These are phyloP conservation scores for Bipolaris victoriae DNA, from an alignment of 2,329 filamentous ascomycete genomes.

Conservation along the genomic window DNA sequence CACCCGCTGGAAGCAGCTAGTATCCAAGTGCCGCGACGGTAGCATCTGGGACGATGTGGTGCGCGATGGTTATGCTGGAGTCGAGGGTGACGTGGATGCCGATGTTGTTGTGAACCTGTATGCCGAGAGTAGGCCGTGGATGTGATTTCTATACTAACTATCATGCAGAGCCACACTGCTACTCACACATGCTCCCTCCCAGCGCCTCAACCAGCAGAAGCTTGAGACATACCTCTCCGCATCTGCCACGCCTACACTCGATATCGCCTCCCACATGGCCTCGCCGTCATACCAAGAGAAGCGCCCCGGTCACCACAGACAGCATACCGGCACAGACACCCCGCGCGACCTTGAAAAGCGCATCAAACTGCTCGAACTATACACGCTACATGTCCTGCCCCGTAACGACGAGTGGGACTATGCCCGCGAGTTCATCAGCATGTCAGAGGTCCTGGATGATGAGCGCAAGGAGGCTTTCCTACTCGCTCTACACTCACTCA, in stretches of 20 bases:
- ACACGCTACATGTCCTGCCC: constrained; percentile 92
- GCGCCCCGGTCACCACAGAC: constrained; percentile 37
- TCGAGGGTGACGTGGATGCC: constrained; percentile 88
- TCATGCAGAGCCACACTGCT: constrained; percentile 77
- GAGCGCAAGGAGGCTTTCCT: constrained; percentile 89
- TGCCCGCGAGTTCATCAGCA: constrained; percentile 84
- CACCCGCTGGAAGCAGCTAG: constrained; percentile 81
- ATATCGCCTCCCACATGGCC: constrained; percentile 70
- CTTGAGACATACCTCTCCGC: constrained; percentile 89
- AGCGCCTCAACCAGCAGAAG: constrained; percentile 82
- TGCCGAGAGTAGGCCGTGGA: constrained; percentile 38
- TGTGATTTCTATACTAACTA: constrained; percentile 6
- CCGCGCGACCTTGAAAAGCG: constrained; percentile 82
- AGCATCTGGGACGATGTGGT: constrained; percentile 95
- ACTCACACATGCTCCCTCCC: constrained; percentile 84
- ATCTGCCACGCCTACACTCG: constrained; percentile 73
- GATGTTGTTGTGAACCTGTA: constrained; percentile 92
- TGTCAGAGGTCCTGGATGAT: constrained; percentile 87
- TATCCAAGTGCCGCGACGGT: constrained; percentile 84
- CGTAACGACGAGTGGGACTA: constrained; percentile 97
- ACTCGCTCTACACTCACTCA: constrained; percentile 80
- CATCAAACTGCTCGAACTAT: constrained; percentile 92
- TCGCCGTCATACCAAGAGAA: constrained; percentile 47
- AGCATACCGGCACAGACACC: constrained; percentile 72
- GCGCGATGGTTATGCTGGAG: constrained; percentile 81